Conservation (phyloP, 169 alveolate genomes). For the Amoebophrya sp. region DNA sequence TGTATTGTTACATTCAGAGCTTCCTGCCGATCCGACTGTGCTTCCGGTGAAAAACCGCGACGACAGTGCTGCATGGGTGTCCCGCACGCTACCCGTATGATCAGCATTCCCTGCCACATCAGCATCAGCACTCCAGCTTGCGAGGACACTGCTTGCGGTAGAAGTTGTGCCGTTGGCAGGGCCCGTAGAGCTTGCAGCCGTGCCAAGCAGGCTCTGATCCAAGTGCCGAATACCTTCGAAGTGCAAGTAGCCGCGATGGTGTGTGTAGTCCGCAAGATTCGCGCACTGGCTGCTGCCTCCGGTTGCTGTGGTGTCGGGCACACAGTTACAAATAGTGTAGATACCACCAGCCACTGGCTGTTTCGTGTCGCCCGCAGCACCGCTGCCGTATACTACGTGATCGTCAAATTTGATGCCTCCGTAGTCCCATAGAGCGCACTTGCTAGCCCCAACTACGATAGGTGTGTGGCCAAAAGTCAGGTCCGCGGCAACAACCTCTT, state of each 20-base stretch:
- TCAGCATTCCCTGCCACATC: neutral
- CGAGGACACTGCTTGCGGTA: neutral
- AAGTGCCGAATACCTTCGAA: neutral
- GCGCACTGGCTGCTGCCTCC: no score
- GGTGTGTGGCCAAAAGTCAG: neutral
- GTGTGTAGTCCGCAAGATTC: neutral
- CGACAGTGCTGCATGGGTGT: neutral
- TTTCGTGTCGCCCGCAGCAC: neutral
- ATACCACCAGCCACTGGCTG: neutral
- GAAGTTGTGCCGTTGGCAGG: neutral
- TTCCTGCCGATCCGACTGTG: neutral
- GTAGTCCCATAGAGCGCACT: neutral
- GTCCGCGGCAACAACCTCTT: neutral
- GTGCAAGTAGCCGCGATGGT: neutral
- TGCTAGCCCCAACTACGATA: neutral
- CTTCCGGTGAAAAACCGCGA: neutral
- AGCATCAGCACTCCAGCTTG: no score
- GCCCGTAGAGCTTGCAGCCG: neutral
- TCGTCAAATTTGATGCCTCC: neutral
- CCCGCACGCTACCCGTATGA: neutral
- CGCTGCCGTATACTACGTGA: no score
- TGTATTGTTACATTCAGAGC: neutral
- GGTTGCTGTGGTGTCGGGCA: neutral
- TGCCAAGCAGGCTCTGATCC: neutral
- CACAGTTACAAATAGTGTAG: slow-evolving; percentile 3